A percentile compares a stretch with the other conserved stretches of the same genome.
Evolutionary conservation across 2,329 filamentous ascomycete genomes (phyloP).

Genomic region (Pseudogymnoascus sp.): DNA sequence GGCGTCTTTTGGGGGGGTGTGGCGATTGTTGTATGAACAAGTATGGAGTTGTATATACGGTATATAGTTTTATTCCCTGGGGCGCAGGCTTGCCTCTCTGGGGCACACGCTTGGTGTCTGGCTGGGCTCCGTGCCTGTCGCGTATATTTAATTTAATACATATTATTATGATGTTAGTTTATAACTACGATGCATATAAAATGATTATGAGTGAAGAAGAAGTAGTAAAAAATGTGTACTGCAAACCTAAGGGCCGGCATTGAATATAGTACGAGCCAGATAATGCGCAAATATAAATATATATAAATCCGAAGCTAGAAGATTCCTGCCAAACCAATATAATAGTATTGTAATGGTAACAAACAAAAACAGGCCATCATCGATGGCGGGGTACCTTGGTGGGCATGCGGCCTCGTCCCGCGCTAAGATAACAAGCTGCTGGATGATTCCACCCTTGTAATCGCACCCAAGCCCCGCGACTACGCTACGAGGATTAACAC

Average conservation of each 20-base stretch:
- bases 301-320: neutral
- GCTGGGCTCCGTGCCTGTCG: neutral
- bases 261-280: neutral
- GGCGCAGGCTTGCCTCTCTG: neutral
- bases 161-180: neutral
- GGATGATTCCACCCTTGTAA: neutral
- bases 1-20: neutral
- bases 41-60: neutral
- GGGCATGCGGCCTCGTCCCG: neutral
- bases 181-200: too few species aligned
- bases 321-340: neutral
- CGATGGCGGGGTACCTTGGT: constrained; percentile 7
- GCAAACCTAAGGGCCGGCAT: neutral
- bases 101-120: neutral
- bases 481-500: neutral
- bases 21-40: neutral
- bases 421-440: constrained; percentile 6
- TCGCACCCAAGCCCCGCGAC: neutral
- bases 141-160: neutral
- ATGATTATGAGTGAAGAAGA: neutral
- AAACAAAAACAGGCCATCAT: neutral
- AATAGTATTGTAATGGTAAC: neutral
- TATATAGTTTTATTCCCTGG: neutral
- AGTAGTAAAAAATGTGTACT: neutral
- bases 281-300: neutral